Percentiles rank a stretch among this genome's conserved stretches.
Evolutionary conservation across 1,284 basidiomycete species (phyloP).

Genomic region (Athelia psychrophila): DNA sequence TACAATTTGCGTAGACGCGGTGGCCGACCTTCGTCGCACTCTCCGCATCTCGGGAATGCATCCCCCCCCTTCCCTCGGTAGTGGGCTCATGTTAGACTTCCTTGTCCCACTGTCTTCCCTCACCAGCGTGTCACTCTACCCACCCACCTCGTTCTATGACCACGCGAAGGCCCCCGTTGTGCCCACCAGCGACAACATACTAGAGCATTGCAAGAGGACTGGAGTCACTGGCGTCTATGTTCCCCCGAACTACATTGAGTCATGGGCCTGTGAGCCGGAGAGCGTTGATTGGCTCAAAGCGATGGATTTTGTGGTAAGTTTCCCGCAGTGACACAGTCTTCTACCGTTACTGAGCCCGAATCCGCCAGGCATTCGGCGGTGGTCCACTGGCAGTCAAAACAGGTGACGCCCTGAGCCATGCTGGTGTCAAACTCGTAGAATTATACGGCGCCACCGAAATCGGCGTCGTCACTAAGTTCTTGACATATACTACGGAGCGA

Average conservation of each 20-base stretch:
- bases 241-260: slow-evolving; percentile 18
- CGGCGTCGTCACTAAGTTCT: slow-evolving; percentile 1
- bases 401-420: slow-evolving; percentile 16
- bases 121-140: slow-evolving; percentile 11
- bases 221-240: slow-evolving; percentile 5
- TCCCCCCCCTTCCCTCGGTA: slow-evolving; percentile 17
- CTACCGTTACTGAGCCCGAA: background rate
- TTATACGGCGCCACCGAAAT: slow-evolving; percentile 21
- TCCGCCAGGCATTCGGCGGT: slow-evolving; percentile 14
- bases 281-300: slow-evolving; percentile 6
- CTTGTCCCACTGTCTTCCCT: slow-evolving; percentile 12
- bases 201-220: slow-evolving; percentile 13
- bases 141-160: slow-evolving; percentile 14
- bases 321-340: background rate
- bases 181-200: slow-evolving; percentile 14
- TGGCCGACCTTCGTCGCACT: slow-evolving; percentile 16
- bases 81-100: slow-evolving; percentile 15
- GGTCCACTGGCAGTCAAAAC: slow-evolving; percentile 15
- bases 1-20: slow-evolving; percentile 19
- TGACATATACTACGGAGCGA: slow-evolving; percentile 2
- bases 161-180: slow-evolving; percentile 11
- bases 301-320: slow-evolving; percentile 17
- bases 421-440: slow-evolving; percentile 15
- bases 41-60: slow-evolving; percentile 5
- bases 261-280: slow-evolving; percentile 10